Evolutionary conservation across 2,329 filamentous ascomycete genomes (phyloP).

Genomic region (Huntiella bhutanensis): DNA sequence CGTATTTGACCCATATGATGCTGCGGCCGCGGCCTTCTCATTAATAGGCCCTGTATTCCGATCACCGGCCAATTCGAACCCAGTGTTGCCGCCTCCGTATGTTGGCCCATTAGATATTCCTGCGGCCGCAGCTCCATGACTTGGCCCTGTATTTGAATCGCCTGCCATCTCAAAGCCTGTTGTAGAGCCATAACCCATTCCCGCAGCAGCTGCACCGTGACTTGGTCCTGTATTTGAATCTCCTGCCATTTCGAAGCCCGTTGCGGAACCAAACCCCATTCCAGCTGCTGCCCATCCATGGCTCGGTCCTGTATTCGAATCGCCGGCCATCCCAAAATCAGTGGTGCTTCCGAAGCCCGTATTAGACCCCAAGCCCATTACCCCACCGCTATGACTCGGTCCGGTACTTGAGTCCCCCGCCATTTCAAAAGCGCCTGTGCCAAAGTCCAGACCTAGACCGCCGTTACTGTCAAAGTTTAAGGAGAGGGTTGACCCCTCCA

Average conservation of each 20-base stretch:
- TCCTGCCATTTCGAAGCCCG: background rate
- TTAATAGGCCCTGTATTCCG: background rate
- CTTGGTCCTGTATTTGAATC: background rate
- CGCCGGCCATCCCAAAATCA: background rate
- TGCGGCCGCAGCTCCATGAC: background rate
- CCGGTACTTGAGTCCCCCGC: too few relatives aligned
- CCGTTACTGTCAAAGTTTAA: conserved; percentile 3
- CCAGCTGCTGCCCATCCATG: conserved; percentile 1
- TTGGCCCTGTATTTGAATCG: background rate
- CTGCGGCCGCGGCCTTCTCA: background rate
- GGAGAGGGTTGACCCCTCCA: background rate
- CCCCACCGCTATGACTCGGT: too few relatives aligned
- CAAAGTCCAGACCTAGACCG: conserved; percentile 3
- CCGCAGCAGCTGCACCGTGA: background rate
- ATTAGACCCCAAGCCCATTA: conserved; percentile 1
- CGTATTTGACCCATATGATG: background rate
- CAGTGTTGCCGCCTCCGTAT: background rate
- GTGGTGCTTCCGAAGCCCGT: background rate
- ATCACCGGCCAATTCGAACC: background rate
- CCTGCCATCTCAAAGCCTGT: background rate
- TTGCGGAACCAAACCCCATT: background rate
- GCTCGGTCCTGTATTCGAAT: background rate
- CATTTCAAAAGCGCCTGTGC: background rate
- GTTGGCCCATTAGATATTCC: background rate
- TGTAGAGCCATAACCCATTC: conserved; percentile 1